Base-by-base conservation (phyloP, 2,329 filamentous ascomycete species). In the Tolypocladium inflatum region DNA sequence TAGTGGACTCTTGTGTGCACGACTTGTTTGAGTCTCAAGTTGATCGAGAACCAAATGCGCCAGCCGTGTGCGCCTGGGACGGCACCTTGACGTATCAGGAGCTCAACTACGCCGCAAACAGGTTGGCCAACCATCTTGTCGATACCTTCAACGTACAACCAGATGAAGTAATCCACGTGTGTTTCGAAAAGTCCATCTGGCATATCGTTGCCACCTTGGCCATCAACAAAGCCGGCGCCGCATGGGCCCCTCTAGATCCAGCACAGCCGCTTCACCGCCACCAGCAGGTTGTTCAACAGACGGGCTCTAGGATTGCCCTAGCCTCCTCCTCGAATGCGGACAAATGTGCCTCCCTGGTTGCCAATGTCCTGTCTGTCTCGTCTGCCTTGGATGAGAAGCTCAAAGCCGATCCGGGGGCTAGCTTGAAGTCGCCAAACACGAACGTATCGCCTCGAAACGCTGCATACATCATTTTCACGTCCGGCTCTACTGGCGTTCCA, bases 11-110 rank as follows among this genome's bases (percentile, higher is more conserved):
- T n/a, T 73, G 71, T 57, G 74, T 76, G 66, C 75, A 78, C 55
- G 70, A 76, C 33, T 59, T 76, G 56, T 70, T 78, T 54, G 68
- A 68, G 6, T 68, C 71, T 11, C 70, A 71, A 54, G 73, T 72
- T 19, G 59, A 57, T 33, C 30, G 30, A 33, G 6, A 33, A 9
- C 30, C 30, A 33, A 33, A 9, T 33, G 30, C 30, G 17, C 62
- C 66, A 4, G 76, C 76, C n/a, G 69, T 78, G 30, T 64, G 73
- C 51, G 74, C 75, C 1, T 78, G 75, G 74, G 76, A 78, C 58
- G 75, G 74, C n/a, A 60, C 65, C 51, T 71, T 76, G 58, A 75
- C 74, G 11, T 78, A 77, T 57, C 56, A 65, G 50, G 68, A 77
- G 30, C 64, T 77, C 3, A 71, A 77, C 51, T 59, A 61, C 0